phyloP scores from a whole-genome alignment of 2,329 filamentous ascomycete species.

The Boeremia exigua region DNA sequence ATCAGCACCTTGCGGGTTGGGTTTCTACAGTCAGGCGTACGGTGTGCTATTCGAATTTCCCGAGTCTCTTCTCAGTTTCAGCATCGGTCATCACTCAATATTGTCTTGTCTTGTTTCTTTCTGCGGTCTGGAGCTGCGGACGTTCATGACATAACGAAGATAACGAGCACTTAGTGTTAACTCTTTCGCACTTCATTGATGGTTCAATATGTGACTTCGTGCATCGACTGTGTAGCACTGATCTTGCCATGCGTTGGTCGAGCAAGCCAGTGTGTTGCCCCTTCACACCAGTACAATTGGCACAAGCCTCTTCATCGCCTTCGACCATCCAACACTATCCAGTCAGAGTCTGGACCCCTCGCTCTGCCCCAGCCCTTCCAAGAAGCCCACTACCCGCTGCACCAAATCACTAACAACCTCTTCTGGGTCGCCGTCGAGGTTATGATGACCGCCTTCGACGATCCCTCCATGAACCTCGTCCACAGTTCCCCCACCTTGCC shows the following conservation, averaged over 20 bases:
- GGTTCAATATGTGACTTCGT: not conserved
- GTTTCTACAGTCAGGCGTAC: conserved; percentile 24
- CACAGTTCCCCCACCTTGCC: conserved; percentile 53
- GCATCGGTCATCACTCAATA: conserved; percentile 13
- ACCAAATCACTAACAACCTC: conserved; percentile 58
- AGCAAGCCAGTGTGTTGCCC: not conserved
- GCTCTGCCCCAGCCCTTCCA: conserved; percentile 37
- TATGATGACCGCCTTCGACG: conserved; percentile 59
- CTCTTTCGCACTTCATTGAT: conserved; percentile 9
- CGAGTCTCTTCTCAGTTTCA: conserved; percentile 21
- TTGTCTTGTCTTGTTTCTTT: conserved; percentile 29
- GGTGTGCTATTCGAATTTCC: conserved; percentile 23
- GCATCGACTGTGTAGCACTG: not conserved
- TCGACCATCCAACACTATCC: not conserved
- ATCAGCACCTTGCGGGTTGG: conserved; percentile 20
- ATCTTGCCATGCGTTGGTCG: not conserved
- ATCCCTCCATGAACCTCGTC: conserved; percentile 58
- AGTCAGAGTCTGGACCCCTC: not conserved
- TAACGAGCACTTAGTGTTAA: conserved; percentile 32
- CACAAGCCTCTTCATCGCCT: not conserved
- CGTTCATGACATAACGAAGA: conserved; percentile 36
- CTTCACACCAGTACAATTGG: not conserved
- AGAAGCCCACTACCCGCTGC: conserved; percentile 58
- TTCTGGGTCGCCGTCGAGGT: conserved; percentile 55
- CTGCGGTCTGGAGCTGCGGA: conserved; percentile 25